These are phyloP conservation scores for Punica granatum DNA, from an alignment of 345 rosid genomes.

Conservation along the genomic window DNA sequence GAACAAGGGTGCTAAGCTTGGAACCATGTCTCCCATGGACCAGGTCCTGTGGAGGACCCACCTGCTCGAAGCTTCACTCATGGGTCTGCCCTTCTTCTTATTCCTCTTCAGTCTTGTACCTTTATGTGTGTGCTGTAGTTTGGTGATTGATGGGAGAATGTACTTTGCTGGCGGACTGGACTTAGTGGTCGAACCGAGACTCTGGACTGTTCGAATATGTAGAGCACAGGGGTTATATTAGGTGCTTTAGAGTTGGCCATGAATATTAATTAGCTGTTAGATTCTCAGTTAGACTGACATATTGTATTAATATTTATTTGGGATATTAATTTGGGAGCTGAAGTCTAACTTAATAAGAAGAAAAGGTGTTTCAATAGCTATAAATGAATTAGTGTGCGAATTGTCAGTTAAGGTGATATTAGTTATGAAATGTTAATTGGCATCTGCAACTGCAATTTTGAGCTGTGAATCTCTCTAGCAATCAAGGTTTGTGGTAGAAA, in stretches of 20 bases:
- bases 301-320: neutral
- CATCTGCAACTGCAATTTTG: neutral
- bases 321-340: too few species aligned
- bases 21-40: conserved; percentile 99
- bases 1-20: conserved; percentile 94
- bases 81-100: conserved; percentile 42
- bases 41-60: conserved; percentile 98
- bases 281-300: neutral
- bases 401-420: neutral
- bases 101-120: neutral
- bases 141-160: neutral
- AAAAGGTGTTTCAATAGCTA: neutral
- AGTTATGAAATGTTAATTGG: neutral
- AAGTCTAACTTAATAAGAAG: neutral
- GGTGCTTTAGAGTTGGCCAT: neutral
- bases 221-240: too few species aligned
- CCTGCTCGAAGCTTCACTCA: conserved; percentile 91
- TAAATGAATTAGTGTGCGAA: neutral
- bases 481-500: neutral
- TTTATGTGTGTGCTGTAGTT: neutral
- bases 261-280: neutral
- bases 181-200: neutral
- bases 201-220: neutral
- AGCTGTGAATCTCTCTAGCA: neutral
- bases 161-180: neutral